Conservation (phyloP, 352 stramenopile species). For the Elongisporangium anandrum region DNA sequence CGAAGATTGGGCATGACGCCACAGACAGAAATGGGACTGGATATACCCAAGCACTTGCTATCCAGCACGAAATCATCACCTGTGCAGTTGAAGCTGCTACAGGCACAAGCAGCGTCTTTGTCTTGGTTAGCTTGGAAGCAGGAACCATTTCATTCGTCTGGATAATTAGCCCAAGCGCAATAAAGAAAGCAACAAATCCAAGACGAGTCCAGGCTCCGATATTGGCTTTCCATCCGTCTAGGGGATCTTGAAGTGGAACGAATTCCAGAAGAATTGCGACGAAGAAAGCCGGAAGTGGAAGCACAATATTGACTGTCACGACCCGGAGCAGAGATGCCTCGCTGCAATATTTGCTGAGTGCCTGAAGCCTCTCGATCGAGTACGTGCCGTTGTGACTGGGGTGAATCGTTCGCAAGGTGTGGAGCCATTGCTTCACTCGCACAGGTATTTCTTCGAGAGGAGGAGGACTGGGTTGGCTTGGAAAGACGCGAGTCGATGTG, state of each 20-base stretch:
- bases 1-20: slow-evolving; percentile 10
- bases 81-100: slow-evolving; percentile 8
- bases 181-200: slow-evolving; percentile 6
- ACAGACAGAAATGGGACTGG: slow-evolving; percentile 20
- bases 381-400: slow-evolving; percentile 1
- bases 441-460: too few species aligned
- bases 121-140: slow-evolving; percentile 2
- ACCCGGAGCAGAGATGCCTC: not conserved
- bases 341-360: slow-evolving; percentile 1
- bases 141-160: slow-evolving; percentile 7
- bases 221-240: slow-evolving; percentile 16
- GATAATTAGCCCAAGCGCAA: slow-evolving; percentile 4
- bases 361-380: slow-evolving; percentile 4
- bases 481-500: too few species aligned
- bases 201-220: slow-evolving; percentile 17
- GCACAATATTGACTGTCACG: not conserved
- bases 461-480: too few species aligned
- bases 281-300: not conserved
- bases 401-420: too few species aligned
- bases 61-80: not conserved
- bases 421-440: too few species aligned
- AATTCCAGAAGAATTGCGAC: not conserved
- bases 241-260: not conserved
- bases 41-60: slow-evolving; percentile 17
- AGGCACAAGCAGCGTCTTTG: slow-evolving; percentile 3